Conservation (phyloP, 2,329 filamentous ascomycete genomes). For the Stromatinia cepivora region DNA sequence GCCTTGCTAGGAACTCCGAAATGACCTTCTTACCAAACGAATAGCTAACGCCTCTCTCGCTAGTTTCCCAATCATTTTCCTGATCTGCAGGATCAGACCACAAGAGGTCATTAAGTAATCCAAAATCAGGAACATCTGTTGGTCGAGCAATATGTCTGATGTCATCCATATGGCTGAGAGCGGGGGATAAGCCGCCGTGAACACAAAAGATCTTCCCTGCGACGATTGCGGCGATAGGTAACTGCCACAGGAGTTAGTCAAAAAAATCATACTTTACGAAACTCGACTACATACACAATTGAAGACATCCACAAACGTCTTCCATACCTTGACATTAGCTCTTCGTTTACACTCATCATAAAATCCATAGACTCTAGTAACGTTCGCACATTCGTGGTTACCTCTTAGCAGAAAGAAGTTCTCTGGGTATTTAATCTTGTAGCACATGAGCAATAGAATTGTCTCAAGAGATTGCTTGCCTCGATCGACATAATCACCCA, state of each 20-base stretch:
- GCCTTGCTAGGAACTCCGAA: conserved; percentile 87
- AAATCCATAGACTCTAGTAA: conserved; percentile 94
- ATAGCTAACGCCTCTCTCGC: conserved; percentile 95
- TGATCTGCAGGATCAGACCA: conserved; percentile 99
- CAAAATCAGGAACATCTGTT: conserved; percentile 96
- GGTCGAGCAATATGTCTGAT: conserved; percentile 94
- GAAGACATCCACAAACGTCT: conserved; percentile 95
- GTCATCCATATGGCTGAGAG: conserved; percentile 94
- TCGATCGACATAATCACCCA: conserved; percentile 94
- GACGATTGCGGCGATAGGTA: conserved; percentile 95
- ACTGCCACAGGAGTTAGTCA: conserved; percentile 39
- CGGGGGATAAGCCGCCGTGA: conserved; percentile 90
- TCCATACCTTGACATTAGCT: conserved; percentile 97
- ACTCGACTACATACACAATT: conserved; percentile 58
- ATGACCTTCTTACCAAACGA: conserved; percentile 99
- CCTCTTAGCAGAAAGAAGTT: conserved; percentile 95
- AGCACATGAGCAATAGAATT: conserved; percentile 87
- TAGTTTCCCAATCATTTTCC: conserved; percentile 97
- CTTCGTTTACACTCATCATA: conserved; percentile 97
- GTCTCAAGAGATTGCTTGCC: conserved; percentile 96
- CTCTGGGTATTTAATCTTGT: conserved; percentile 95
- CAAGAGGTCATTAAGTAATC: conserved; percentile 87
- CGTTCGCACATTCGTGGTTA: conserved; percentile 96
- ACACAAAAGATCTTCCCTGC: conserved; percentile 98
- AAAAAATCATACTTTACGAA: neutral